Percentiles rank a stretch among this genome's conserved stretches.
Evolutionary conservation across 2,329 filamentous ascomycete species (phyloP).

Genomic region (Beauveria sp.): DNA sequence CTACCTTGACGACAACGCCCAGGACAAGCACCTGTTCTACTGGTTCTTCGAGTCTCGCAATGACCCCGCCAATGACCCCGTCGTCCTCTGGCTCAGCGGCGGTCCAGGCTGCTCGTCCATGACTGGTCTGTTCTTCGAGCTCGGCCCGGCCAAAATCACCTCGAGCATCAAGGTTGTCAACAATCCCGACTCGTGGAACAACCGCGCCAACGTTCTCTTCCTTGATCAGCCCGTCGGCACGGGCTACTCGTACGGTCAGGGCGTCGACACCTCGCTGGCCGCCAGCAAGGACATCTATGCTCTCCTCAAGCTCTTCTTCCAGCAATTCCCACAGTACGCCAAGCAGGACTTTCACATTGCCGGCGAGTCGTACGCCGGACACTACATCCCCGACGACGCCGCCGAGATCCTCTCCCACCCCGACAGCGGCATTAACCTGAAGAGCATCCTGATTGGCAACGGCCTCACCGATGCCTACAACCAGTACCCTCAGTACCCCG

Average conservation of each 20-base stretch:
- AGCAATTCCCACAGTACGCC: constrained; percentile 94
- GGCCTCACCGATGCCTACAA: constrained; percentile 89
- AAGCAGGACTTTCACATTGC: constrained; percentile 97
- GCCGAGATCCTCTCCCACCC: constrained; percentile 89
- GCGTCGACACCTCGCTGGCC: constrained; percentile 87
- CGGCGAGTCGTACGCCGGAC: constrained; percentile 89
- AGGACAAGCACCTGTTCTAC: constrained; percentile 98
- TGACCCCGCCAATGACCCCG: constrained; percentile 91
- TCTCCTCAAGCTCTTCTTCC: constrained; percentile 95
- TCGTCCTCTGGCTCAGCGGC: constrained; percentile 91
- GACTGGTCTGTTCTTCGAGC: constrained; percentile 94
- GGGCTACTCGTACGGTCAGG: constrained; percentile 92
- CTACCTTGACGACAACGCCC: constrained; percentile 91
- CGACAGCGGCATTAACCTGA: constrained; percentile 95
- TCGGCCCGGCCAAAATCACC: constrained; percentile 80
- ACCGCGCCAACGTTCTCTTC: constrained; percentile 97
- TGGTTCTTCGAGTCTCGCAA: constrained; percentile 99
- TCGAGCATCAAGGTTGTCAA: constrained; percentile 73
- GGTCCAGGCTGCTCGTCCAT: constrained; percentile 95
- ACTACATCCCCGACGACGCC: constrained; percentile 91
- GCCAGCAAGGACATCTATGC: constrained; percentile 98
- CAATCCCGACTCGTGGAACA: constrained; percentile 93
- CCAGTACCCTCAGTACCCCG: constrained; percentile 92
- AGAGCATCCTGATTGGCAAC: constrained; percentile 93
- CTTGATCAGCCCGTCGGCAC: constrained; percentile 98